A percentile compares a stretch with the other conserved stretches of the same genome.
Conservation (phyloP, 495 filamentous ascomycete species). For the Neohortaea acidophila region DNA sequence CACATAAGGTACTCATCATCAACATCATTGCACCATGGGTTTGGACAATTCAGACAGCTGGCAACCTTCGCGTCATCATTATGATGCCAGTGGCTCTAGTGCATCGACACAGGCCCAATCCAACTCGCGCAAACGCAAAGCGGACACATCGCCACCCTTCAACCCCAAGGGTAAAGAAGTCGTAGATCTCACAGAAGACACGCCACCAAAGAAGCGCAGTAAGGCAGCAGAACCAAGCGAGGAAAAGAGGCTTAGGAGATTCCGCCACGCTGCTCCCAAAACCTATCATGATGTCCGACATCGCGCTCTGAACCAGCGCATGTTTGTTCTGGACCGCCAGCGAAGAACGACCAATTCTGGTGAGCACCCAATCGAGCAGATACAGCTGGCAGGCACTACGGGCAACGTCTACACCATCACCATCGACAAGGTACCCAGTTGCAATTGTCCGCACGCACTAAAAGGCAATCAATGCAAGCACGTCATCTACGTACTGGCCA, state of each 20-base stretch:
- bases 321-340: slow-evolving; percentile 41
- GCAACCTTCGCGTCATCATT: no score
- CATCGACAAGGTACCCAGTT: slow-evolving; percentile 43
- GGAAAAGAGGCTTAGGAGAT: slow-evolving; percentile 14
- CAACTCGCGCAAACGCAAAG: slow-evolving; percentile 8
- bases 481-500: slow-evolving; percentile 49
- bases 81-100: no score
- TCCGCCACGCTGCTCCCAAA: slow-evolving; percentile 22
- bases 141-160: no score
- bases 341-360: slow-evolving; percentile 28
- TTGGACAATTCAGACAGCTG: no score
- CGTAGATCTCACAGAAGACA: slow-evolving; percentile 13
- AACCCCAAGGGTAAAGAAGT: not conserved
- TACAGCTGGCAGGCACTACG: slow-evolving; percentile 60
- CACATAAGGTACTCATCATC: no score
- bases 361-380: slow-evolving; percentile 34
- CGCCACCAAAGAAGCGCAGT: slow-evolving; percentile 13
- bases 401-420: slow-evolving; percentile 59
- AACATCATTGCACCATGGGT: no score
- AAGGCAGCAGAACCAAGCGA: slow-evolving; percentile 6
- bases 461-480: slow-evolving; percentile 64
- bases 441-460: slow-evolving; percentile 42
- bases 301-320: slow-evolving; percentile 33
- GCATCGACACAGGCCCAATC: no score
- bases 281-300: slow-evolving; percentile 29